A percentile compares a stretch with the other conserved stretches of the same genome.
These are phyloP conservation scores for Spatholobus suberectus DNA, from an alignment of 306 rosid species.

Conservation along the genomic window DNA sequence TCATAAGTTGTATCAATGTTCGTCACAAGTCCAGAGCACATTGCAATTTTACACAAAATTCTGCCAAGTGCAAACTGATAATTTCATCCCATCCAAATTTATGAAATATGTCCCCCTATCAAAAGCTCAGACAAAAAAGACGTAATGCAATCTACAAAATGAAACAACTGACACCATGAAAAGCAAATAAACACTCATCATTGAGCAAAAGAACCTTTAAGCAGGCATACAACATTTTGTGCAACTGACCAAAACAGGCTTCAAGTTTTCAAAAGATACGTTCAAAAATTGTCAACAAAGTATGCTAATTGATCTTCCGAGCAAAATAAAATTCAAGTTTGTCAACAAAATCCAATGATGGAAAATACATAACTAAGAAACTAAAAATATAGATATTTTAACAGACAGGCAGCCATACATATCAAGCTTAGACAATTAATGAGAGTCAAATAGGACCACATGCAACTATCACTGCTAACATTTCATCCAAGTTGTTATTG, in stretches of 20 bases:
- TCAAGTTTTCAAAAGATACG: neutral
- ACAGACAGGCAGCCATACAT: neutral
- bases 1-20: neutral
- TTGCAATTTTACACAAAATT: neutral
- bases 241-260: neutral
- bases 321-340: neutral
- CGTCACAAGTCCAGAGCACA: constrained; percentile 7
- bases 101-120: neutral
- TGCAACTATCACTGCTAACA: neutral
- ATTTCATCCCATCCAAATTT: neutral
- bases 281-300: neutral
- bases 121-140: neutral
- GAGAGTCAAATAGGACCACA: neutral
- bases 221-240: neutral
- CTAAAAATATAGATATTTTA: neutral
- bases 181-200: neutral
- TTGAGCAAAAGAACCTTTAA: constrained; percentile 8
- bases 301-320: neutral
- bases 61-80: neutral
- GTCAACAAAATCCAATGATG: neutral
- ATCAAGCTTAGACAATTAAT: neutral
- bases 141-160: neutral
- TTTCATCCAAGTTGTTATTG: neutral
- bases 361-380: neutral
- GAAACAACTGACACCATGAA: neutral